phyloP scores from a whole-genome alignment of 2,329 filamentous ascomycete species.

The Penicillium sp. region DNA sequence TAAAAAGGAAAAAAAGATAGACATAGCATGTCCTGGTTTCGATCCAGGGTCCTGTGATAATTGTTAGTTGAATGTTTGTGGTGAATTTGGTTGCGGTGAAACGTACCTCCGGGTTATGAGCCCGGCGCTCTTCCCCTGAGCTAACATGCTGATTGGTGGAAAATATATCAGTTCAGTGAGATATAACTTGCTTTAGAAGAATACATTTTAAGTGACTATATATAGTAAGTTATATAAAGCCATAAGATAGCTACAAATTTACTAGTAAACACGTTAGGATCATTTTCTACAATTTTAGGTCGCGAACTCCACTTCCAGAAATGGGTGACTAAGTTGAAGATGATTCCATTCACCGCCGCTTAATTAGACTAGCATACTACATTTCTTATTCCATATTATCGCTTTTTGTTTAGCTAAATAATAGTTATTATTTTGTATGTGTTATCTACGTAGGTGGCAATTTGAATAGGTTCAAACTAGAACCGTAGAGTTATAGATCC shows the following conservation, averaged over 20 bases:
- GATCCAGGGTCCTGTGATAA: neutral
- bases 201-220: neutral
- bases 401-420: too few relatives aligned
- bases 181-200: too few relatives aligned
- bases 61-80: neutral
- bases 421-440: too few relatives aligned
- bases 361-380: too few relatives aligned
- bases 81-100: neutral
- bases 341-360: too few relatives aligned
- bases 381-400: too few relatives aligned
- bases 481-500: too few relatives aligned
- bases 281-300: neutral
- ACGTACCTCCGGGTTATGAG: conserved; percentile 48
- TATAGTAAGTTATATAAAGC: neutral
- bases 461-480: too few relatives aligned
- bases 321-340: neutral
- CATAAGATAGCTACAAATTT: neutral
- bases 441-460: too few relatives aligned
- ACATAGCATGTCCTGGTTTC: conserved; percentile 4
- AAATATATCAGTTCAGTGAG: neutral
- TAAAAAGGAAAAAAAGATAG: neutral
- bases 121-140: conserved; percentile 50
- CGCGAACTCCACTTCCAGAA: neutral
- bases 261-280: neutral
- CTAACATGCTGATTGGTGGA: conserved; percentile 38